A percentile compares a stretch with the other conserved stretches of the same genome.
Evolutionary conservation across 2,329 filamentous ascomycete species (phyloP).

Genomic region (Ascochyta rabiei): DNA sequence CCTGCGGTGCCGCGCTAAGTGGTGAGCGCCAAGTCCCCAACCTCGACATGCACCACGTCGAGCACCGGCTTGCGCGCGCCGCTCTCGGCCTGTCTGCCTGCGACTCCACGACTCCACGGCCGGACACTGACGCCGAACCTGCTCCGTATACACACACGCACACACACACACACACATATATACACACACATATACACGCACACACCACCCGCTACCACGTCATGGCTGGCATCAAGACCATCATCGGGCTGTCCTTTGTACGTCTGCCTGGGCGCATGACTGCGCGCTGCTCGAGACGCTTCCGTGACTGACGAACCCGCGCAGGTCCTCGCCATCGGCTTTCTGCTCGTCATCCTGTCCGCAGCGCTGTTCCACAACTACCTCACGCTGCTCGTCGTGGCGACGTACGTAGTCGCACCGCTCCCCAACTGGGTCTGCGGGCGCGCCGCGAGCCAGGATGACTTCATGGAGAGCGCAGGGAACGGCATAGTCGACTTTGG

Average conservation of each 20-base stretch:
- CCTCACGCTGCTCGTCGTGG: slow-evolving; percentile 93
- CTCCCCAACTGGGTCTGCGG: slow-evolving; percentile 96
- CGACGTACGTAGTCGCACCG: slow-evolving; percentile 91
- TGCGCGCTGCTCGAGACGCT: slow-evolving; percentile 6
- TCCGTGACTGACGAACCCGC: slow-evolving; percentile 6
- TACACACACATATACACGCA: not conserved
- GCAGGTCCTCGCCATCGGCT: slow-evolving; percentile 91
- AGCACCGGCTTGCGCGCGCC: not conserved
- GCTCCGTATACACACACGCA: not conserved
- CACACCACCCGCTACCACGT: slow-evolving; percentile 21
- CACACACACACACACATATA: not conserved
- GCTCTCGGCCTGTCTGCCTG: not conserved
- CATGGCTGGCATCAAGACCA: slow-evolving; percentile 95
- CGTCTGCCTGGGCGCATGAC: slow-evolving; percentile 41
- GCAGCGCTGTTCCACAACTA: slow-evolving; percentile 95
- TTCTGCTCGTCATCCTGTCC: slow-evolving; percentile 97
- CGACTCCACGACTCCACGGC: not conserved
- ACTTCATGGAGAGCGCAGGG: slow-evolving; percentile 87
- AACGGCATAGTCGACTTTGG: slow-evolving; percentile 91
- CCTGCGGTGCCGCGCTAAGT: slow-evolving; percentile 28
- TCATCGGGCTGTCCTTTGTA: slow-evolving; percentile 98
- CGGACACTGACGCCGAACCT: too few relatives aligned
- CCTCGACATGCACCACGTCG: slow-evolving; percentile 3
- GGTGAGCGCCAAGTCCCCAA: slow-evolving; percentile 15
- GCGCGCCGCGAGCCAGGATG: slow-evolving; percentile 87